Base-by-base conservation (phyloP, 2,329 filamentous ascomycete species). In the Cladosporium velox region DNA sequence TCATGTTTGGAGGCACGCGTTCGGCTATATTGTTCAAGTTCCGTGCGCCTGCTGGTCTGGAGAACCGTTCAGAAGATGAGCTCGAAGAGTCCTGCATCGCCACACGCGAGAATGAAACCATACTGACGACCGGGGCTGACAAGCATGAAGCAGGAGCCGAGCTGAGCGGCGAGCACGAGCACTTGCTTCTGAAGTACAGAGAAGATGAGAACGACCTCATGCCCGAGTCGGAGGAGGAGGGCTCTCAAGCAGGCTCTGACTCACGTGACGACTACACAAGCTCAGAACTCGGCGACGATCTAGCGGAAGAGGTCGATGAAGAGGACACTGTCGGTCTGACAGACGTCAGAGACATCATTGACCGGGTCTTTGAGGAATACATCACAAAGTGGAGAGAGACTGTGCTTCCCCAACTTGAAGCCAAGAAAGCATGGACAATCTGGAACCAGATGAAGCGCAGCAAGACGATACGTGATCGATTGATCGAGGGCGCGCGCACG, bases 401-500 rank as follows among this genome's bases (percentile, higher is more conserved):
- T 86, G 82, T 87, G 66, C 81, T 82, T 59, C 73, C 78, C 3
- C 75, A 77, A 62, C 79, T 86, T 15, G 79, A 87, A 65, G 75
- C 75, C 5, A 87, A 83, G 4, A 87, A 83, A 66, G 90, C 90
- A 0, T 84, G 86, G 72, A 77, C 74, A 3, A 70, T 90, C 2
- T 96, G 91, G 92, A 74, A 76, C 28, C 77, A 82, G 47, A 86
- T 86, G 34, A 85, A 82, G 60, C 80, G 79, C 11, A 74, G 77
- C 51, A 77, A 78, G 1, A 69, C 38, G 76, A 68, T 71, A 76
- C 74, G 79, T 35, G 76, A 77, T 14, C 65, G 68, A 1, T 78
- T 84, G 30, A 83, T 89, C 21, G 74, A 79, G 1, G 70, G 72
- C 8, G 80, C 85, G n/a, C 78, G 79, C 11, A 72, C 72, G 6